A percentile compares a stretch with the other conserved stretches of the same genome.
Conservation (phyloP, 2,329 filamentous ascomycete species). For the Trichophyton verrucosum region DNA sequence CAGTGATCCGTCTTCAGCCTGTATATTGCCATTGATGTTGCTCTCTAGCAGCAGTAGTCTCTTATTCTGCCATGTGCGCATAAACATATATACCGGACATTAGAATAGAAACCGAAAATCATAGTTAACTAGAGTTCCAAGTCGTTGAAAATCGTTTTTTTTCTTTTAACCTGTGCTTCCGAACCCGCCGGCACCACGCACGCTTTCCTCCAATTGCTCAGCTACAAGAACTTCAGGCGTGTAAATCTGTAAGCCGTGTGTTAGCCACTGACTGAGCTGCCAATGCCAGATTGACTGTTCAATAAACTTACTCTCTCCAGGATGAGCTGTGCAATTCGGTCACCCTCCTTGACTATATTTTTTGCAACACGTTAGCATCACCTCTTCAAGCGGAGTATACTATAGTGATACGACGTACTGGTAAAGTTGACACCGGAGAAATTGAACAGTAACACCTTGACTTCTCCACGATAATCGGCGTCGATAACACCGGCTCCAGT, state of each 20-base stretch:
- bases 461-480: slow-evolving; percentile 86
- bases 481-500: slow-evolving; percentile 95
- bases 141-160: not conserved
- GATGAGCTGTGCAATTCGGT: slow-evolving; percentile 86
- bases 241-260: slow-evolving; percentile 48
- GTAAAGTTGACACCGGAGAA: slow-evolving; percentile 69
- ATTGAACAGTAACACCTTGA: slow-evolving; percentile 94
- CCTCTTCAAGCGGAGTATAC: not conserved
- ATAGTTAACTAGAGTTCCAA: not conserved
- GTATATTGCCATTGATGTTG: not conserved
- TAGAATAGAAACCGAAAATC: not conserved
- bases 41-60: not conserved
- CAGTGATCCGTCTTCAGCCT: slow-evolving; percentile 31
- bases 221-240: slow-evolving; percentile 90
- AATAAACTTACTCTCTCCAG: slow-evolving; percentile 55
- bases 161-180: slow-evolving; percentile 59
- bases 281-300: not conserved
- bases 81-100: not conserved
- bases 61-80: not conserved
- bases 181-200: slow-evolving; percentile 80
- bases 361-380: not conserved
- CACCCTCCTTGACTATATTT: slow-evolving; percentile 60
- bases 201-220: slow-evolving; percentile 74
- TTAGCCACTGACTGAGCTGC: not conserved
- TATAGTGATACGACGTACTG: slow-evolving; percentile 15